Conservation (phyloP, 73 alveolate species). For the Blepharisma stoltei region DNA sequence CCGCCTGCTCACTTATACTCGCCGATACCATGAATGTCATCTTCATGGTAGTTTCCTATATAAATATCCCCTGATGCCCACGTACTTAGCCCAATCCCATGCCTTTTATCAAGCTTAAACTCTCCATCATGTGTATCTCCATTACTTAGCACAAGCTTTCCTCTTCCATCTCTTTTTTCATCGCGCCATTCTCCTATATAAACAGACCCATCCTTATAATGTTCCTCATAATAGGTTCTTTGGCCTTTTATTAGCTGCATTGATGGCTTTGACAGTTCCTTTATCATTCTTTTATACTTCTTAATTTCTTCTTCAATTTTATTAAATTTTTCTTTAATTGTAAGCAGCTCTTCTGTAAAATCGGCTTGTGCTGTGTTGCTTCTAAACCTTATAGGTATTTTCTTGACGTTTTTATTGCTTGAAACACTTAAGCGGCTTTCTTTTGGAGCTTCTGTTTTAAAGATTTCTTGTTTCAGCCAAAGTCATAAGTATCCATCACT, state of each 20-base stretch:
- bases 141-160: constrained; percentile 60
- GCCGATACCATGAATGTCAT: constrained; percentile 56
- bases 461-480: constrained; percentile 18
- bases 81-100: constrained; percentile 58
- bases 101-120: constrained; percentile 52
- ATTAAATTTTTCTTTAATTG: neutral
- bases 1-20: constrained; percentile 63
- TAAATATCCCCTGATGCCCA: constrained; percentile 52
- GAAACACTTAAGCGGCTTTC: neutral
- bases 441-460: constrained; percentile 14
- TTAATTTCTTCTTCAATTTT: constrained; percentile 36
- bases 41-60: constrained; percentile 59
- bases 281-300: no score
- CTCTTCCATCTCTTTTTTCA: constrained; percentile 59
- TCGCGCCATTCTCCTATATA: constrained; percentile 71
- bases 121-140: constrained; percentile 56
- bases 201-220: constrained; percentile 47
- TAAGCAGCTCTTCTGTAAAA: neutral
- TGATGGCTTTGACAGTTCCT: no score
- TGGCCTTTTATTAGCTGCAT: constrained; percentile 37
- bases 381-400: neutral
- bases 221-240: constrained; percentile 34
- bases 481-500: constrained; percentile 21
- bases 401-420: neutral
- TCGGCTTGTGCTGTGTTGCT: neutral